A percentile compares a stretch with the other conserved stretches of the same genome.
Evolutionary conservation across 306 rosid species (phyloP).

Genomic region (Spatholobus suberectus): DNA sequence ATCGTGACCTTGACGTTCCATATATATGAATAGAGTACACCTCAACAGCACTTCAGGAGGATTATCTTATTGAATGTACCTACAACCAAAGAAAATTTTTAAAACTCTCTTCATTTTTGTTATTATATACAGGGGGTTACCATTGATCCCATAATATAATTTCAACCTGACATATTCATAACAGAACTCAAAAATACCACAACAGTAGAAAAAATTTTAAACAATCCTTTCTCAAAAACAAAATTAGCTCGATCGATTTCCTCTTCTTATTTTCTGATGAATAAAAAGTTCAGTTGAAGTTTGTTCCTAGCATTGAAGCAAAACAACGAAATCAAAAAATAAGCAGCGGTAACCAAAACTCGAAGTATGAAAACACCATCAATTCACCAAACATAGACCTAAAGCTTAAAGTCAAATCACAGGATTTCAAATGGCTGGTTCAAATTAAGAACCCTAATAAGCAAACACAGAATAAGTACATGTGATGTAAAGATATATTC

Average conservation of each 20-base stretch:
- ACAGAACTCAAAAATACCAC: background rate
- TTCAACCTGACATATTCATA: background rate
- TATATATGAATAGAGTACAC: constrained; percentile 45
- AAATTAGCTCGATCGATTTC: background rate
- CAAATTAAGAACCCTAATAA: background rate
- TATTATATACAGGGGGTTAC: background rate
- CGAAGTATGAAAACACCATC: background rate
- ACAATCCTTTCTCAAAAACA: background rate
- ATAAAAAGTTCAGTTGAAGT: background rate
- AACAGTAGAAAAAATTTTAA: background rate
- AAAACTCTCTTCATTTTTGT: background rate
- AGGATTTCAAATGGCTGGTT: background rate
- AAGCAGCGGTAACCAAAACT: background rate
- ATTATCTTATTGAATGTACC: constrained; percentile 30
- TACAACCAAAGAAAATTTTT: constrained; percentile 25
- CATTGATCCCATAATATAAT: background rate
- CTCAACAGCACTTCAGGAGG: background rate
- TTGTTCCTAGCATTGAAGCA: background rate
- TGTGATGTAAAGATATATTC: too few relatives aligned
- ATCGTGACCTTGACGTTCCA: constrained; percentile 93
- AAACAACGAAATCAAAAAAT: background rate
- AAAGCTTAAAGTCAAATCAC: background rate
- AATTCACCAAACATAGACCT: background rate
- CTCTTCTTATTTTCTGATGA: background rate
- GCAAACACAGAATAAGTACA: background rate